Percentiles rank a stretch among this genome's conserved stretches.
phyloP scores from a whole-genome alignment of 768 basidiomycete genomes.

The Pleurotus salmoneostramineus region DNA sequence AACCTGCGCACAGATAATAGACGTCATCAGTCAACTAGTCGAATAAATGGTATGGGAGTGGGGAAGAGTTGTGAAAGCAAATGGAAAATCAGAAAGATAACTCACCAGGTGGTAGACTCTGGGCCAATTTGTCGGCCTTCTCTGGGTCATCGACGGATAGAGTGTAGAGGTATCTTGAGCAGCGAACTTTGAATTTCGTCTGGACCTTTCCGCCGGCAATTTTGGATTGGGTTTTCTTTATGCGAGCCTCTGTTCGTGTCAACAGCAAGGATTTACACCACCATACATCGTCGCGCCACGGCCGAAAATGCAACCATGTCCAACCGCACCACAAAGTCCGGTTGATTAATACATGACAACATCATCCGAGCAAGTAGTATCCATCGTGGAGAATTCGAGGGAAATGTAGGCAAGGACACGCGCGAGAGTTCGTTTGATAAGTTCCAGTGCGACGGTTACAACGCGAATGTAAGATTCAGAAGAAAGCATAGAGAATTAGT shows the following conservation, averaged over 20 bases:
- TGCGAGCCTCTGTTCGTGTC: constrained; percentile 75
- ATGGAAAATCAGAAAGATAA: not conserved
- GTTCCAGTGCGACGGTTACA: constrained; percentile 1
- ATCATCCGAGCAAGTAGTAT: not conserved
- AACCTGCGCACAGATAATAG: not conserved
- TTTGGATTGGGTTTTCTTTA: constrained; percentile 87
- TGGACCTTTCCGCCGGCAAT: constrained; percentile 66
- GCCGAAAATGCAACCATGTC: not conserved
- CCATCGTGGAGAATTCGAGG: not conserved
- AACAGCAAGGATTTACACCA: too few species aligned
- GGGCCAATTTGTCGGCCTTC: constrained; percentile 75
- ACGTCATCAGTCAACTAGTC: not conserved
- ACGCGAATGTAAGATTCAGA: not conserved
- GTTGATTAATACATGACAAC: not conserved
- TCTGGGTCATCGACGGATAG: constrained; percentile 92
- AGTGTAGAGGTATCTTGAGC: constrained; percentile 97
- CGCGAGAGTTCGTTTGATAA: not conserved
- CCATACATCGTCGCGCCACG: too few species aligned
- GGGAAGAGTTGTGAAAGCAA: too few species aligned
- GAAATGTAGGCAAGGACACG: not conserved
- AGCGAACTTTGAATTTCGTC: constrained; percentile 99
- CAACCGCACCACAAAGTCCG: not conserved
- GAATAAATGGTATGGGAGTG: not conserved
- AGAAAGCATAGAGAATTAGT: not conserved
- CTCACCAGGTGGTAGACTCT: not conserved